Evolutionary conservation across 83 land plant genomes (phyloP).

Genomic region (Picea engelmannii): DNA sequence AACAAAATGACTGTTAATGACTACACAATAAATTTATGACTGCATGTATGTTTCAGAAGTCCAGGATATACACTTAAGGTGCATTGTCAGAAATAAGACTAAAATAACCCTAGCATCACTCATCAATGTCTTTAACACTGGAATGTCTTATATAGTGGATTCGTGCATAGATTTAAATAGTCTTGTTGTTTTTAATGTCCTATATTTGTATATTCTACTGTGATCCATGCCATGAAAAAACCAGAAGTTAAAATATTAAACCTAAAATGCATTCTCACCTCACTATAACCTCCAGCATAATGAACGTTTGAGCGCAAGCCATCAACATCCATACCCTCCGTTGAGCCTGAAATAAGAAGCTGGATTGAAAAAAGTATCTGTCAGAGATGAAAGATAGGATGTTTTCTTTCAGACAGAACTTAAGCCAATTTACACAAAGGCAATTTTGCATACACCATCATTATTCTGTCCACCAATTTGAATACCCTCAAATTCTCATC

Average conservation of each 20-base stretch:
- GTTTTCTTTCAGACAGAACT: not conserved
- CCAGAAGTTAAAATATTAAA: not conserved
- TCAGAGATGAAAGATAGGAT: not conserved
- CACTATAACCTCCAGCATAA: constrained; percentile 83
- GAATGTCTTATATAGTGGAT: not conserved
- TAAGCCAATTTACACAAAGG: not conserved
- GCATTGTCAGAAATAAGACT: too few relatives aligned
- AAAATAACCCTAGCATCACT: too few relatives aligned
- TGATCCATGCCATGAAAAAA: not conserved
- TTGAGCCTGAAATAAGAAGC: constrained; percentile 92
- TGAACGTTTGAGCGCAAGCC: constrained; percentile 69
- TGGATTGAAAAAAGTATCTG: constrained; percentile 19
- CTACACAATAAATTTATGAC: too few relatives aligned
- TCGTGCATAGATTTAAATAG: not conserved
- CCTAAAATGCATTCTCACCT: constrained; percentile 31
- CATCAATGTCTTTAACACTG: too few relatives aligned
- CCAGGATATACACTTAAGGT: not conserved
- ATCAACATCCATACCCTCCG: constrained; percentile 83
- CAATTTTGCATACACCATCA: not conserved
- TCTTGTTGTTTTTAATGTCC: not conserved
- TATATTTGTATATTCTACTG: not conserved
- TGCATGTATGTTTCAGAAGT: not conserved
- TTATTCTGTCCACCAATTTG: not conserved
- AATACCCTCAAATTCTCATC: too few relatives aligned
- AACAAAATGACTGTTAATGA: not conserved